Evolutionary conservation across 2,329 filamentous ascomycete species (phyloP), one percentile per base, ranked within the genome.

Genomic region (Botrytis fragariae): DNA sequence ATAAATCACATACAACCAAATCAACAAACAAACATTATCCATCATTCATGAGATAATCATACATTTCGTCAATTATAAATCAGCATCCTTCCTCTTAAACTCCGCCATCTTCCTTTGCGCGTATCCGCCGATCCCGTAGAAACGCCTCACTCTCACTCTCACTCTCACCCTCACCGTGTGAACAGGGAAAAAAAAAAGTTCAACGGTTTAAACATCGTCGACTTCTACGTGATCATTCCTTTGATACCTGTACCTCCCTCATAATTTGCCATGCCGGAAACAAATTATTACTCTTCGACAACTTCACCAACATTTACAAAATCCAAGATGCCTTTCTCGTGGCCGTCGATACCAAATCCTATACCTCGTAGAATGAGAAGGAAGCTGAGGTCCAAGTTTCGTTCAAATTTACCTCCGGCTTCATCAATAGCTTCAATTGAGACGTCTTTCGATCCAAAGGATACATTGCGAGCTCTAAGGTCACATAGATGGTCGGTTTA

Each of bases 401-500:
- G 90, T 77, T 90, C 89, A 79, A 85, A 90, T 77, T 84, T 90
- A 78, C 89, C 90, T 59, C 90, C 90, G 63, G 87, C 91, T 35
- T 91, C 93, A 69, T 92, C 91, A 76, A 89, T 98, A 79, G 89
- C 93, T 69, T 87, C 87, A 44, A 86, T 98, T 72, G 89, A 97
- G 82, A 94, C 90, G 25, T 97, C 94, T 1, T 93, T 94, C 83
- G 94, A 92, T 77, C 91, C 93, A 8, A 86, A 88, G 79, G 92
- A 97, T 80, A 94, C 94, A 20, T 83, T 98, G 75, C 88, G 89
- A 74, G 89, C 91, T 54, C 85, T 98, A 76, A 91, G 92, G 78
- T 88, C 88, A 74, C 93, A 96, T 81, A 89, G 89, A 76, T 98
- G 93, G 93, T 91, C 88, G 69, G 85, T 91, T 69, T 92, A 94